Evolutionary conservation across 2,329 filamentous ascomycete species (phyloP).

Genomic region (Epichloe elymi): DNA sequence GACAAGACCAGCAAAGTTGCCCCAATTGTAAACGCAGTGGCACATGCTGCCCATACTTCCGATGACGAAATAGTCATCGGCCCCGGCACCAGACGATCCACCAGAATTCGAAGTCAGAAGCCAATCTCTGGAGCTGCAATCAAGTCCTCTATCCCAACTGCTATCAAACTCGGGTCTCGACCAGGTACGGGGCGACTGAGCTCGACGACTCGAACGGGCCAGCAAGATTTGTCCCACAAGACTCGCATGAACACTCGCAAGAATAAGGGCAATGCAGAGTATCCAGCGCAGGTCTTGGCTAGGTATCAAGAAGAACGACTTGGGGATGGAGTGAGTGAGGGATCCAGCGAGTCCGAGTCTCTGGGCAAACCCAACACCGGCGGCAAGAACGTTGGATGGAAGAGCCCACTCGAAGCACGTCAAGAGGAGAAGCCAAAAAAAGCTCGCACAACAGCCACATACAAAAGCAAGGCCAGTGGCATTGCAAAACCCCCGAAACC

Average conservation of each 20-base stretch:
- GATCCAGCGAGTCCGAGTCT: background rate
- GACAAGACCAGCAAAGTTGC: background rate
- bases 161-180: conserved; percentile 19
- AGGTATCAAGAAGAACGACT: conserved; percentile 13
- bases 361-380: conserved; percentile 6
- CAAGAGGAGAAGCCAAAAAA: conserved; percentile 13
- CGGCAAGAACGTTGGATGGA: conserved; percentile 22
- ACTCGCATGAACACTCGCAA: conserved; percentile 22
- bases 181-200: conserved; percentile 9
- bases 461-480: conserved; percentile 12
- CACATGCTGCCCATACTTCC: background rate
- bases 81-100: conserved; percentile 18
- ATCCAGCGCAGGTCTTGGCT: conserved; percentile 21
- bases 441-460: conserved; percentile 10
- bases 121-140: conserved; percentile 4
- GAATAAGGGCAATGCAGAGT: conserved; percentile 23
- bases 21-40: background rate
- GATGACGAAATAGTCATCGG: conserved; percentile 7
- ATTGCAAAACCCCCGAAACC: conserved; percentile 17
- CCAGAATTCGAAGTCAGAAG: conserved; percentile 17
- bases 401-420: conserved; percentile 17
- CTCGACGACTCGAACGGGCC: conserved; percentile 13
- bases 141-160: conserved; percentile 22
- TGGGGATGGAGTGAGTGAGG: conserved; percentile 7
- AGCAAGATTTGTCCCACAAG: conserved; percentile 20